A percentile compares a stretch with the other conserved stretches of the same genome.
Conservation (phyloP, 2,329 filamentous ascomycete species). For the Clonostachys chloroleuca region DNA sequence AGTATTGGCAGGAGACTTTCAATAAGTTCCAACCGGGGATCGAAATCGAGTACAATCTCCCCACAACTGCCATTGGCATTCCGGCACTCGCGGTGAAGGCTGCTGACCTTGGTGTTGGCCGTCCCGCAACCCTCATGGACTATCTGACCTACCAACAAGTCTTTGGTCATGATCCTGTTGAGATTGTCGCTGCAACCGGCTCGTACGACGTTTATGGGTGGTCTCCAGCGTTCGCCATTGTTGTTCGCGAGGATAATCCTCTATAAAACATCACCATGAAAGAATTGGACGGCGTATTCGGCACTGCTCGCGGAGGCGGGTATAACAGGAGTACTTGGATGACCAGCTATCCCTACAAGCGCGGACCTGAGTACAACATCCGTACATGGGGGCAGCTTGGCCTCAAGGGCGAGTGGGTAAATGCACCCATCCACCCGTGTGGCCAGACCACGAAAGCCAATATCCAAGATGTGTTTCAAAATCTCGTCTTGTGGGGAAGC, state of each 20-base stretch:
- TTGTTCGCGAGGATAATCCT: neutral
- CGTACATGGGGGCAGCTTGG: neutral
- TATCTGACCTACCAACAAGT: neutral
- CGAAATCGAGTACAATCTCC: neutral
- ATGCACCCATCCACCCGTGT: neutral
- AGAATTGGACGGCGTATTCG: neutral
- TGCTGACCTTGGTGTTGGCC: neutral
- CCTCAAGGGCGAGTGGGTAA: neutral
- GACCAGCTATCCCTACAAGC: neutral
- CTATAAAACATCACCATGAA: neutral
- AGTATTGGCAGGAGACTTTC: neutral
- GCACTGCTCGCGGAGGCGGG: neutral
- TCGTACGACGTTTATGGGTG: neutral
- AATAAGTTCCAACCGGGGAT: neutral
- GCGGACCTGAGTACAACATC: neutral
- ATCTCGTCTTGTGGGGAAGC: neutral
- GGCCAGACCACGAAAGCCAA: neutral
- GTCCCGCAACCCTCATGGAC: neutral
- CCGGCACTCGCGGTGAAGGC: neutral
- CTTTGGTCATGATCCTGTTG: neutral
- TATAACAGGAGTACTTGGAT: neutral
- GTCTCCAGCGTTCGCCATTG: neutral
- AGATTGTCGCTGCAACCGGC: neutral
- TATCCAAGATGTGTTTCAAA: neutral
- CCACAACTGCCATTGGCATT: neutral